phyloP scores from a whole-genome alignment of 73 alveolate genomes.

The Tetrahymena malaccensis region DNA sequence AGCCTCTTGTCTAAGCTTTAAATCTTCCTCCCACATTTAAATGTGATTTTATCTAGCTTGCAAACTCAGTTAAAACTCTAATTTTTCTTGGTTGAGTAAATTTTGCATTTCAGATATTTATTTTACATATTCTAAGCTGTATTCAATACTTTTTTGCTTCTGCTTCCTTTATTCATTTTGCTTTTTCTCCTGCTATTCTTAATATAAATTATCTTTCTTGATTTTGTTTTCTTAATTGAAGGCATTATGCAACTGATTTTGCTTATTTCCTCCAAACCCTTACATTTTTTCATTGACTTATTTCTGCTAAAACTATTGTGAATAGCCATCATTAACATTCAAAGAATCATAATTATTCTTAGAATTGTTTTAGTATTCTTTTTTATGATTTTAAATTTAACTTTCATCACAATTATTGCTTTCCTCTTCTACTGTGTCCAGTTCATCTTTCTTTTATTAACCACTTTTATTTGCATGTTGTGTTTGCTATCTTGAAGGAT shows the following conservation, averaged over 20 bases:
- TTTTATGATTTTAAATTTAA: background rate
- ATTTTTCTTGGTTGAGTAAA: background rate
- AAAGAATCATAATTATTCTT: background rate
- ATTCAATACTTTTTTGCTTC: background rate
- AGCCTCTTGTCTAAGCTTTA: background rate
- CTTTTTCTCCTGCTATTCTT: background rate
- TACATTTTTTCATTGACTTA: background rate
- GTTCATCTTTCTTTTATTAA: background rate
- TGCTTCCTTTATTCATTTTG: background rate
- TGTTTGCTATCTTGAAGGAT: background rate
- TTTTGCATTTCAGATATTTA: background rate
- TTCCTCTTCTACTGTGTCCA: background rate
- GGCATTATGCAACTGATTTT: background rate
- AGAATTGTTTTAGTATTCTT: background rate
- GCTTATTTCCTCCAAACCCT: background rate
- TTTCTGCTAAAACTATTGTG: background rate
- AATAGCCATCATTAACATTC: background rate
- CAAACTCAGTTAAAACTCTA: background rate
- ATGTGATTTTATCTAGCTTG: background rate
- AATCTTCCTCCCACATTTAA: background rate
- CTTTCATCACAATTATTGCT: background rate
- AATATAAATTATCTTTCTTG: background rate
- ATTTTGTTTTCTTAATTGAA: background rate
- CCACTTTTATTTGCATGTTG: background rate
- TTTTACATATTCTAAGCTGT: background rate